A percentile compares a stretch with the other conserved stretches of the same genome.
These are phyloP conservation scores for Penicillium odoratum DNA, from an alignment of 495 filamentous ascomycete genomes.

Conservation along the genomic window DNA sequence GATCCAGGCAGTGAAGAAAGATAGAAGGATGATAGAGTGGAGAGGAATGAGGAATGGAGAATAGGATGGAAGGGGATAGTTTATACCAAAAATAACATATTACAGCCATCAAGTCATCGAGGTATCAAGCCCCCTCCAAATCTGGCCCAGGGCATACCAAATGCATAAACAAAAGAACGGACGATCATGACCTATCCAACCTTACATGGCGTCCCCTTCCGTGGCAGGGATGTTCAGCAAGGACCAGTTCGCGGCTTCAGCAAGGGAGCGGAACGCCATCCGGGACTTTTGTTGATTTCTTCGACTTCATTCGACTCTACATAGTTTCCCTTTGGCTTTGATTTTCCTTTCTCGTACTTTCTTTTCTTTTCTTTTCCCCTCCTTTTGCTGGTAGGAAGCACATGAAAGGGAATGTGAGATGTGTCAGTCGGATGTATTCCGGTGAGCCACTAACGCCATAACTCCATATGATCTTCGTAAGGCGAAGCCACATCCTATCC, in stretches of 20 bases:
- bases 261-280: slow-evolving; percentile 36
- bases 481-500: slow-evolving; percentile 8
- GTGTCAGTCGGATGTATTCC: slow-evolving; percentile 18
- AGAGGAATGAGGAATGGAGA: slow-evolving; percentile 21
- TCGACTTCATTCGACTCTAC: too few relatives aligned
- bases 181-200: slow-evolving; percentile 44
- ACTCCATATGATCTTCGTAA: slow-evolving; percentile 14
- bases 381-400: too few relatives aligned
- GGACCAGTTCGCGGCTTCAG: slow-evolving; percentile 37
- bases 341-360: neutral
- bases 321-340: neutral
- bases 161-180: slow-evolving; percentile 50
- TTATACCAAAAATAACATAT: slow-evolving; percentile 41
- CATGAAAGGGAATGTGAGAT: slow-evolving; percentile 30
- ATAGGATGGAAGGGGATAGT: slow-evolving; percentile 40
- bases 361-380: neutral
- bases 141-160: slow-evolving; percentile 41
- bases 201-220: slow-evolving; percentile 47
- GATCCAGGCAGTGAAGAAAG: slow-evolving; percentile 1
- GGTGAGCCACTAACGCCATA: slow-evolving; percentile 25
- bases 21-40: slow-evolving; percentile 11
- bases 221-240: slow-evolving; percentile 46
- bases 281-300: slow-evolving; percentile 6
- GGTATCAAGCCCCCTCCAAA: neutral
- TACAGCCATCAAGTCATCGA: too few relatives aligned